Conservation (phyloP, 1,139 yeast species). For the Scheffersomyces quercinus region DNA sequence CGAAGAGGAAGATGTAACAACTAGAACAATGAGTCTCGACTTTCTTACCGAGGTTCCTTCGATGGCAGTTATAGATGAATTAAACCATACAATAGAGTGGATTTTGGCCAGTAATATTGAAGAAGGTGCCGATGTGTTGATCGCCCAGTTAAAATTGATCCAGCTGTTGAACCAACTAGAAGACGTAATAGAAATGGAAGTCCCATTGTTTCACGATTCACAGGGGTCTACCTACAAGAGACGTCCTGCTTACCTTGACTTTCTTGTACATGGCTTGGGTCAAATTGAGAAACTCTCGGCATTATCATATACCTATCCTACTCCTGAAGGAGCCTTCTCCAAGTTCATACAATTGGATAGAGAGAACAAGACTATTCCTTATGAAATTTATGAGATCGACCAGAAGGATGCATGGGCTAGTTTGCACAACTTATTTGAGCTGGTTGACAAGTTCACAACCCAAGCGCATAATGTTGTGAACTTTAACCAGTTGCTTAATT, state of each 20-base stretch:
- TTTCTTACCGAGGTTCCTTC: conserved; percentile 30
- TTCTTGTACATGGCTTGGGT: conserved; percentile 17
- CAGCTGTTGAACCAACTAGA: conserved; percentile 29
- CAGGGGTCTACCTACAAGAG: not conserved
- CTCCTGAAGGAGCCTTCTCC: conserved; percentile 36
- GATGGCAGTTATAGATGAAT: conserved; percentile 20
- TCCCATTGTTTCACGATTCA: conserved; percentile 19
- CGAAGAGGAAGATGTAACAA: conserved; percentile 76
- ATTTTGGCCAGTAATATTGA: not conserved
- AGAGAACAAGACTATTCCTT: conserved; percentile 62
- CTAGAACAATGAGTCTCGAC: conserved; percentile 57
- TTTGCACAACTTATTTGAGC: conserved; percentile 36
- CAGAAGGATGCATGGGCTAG: conserved; percentile 28
- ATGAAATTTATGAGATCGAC: conserved; percentile 31
- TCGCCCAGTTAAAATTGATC: conserved; percentile 29
- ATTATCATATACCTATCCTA: conserved; percentile 5
- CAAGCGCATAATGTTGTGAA: conserved; percentile 24
- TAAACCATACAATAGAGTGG: conserved; percentile 5
- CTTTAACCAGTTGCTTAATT: conserved; percentile 36
- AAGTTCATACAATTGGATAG: conserved; percentile 56
- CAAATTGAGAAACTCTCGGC: conserved; percentile 12
- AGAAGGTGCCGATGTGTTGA: conserved; percentile 14
- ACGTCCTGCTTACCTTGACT: conserved; percentile 6
- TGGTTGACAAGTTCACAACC: conserved; percentile 25
- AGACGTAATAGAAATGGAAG: conserved; percentile 20